These are phyloP conservation scores for Clarireedia homoeocarpa DNA, from an alignment of 2,329 filamentous ascomycete genomes.

Conservation along the genomic window DNA sequence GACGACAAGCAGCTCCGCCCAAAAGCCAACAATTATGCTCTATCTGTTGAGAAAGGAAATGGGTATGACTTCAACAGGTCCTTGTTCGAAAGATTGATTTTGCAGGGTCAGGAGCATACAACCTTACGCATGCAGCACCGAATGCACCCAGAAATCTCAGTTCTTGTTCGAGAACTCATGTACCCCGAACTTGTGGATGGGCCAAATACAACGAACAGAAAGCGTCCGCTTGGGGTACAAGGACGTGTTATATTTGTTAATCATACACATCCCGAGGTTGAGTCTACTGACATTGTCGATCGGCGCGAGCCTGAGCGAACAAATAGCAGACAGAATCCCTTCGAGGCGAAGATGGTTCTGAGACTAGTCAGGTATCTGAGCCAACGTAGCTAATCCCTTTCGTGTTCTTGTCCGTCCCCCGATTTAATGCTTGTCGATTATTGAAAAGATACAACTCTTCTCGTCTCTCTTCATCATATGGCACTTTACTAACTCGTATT, in stretches of 20 bases:
- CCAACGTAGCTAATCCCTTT: too few species aligned
- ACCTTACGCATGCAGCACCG: constrained; percentile 57
- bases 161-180: constrained; percentile 46
- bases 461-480: too few species aligned
- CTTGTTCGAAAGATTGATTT: constrained; percentile 60
- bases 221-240: constrained; percentile 46
- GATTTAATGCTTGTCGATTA: too few species aligned
- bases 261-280: constrained; percentile 48
- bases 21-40: constrained; percentile 48
- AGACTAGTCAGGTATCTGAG: constrained; percentile 55
- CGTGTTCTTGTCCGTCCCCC: too few species aligned
- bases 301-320: constrained; percentile 37
- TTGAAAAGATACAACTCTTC: too few species aligned
- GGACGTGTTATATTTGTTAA: constrained; percentile 59
- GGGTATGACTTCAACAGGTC: constrained; percentile 62
- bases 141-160: constrained; percentile 61
- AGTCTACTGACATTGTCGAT: constrained; percentile 38
- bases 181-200: constrained; percentile 56
- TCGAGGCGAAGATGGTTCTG: constrained; percentile 60
- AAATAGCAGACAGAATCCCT: constrained; percentile 54
- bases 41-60: constrained; percentile 55
- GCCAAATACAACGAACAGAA: constrained; percentile 38
- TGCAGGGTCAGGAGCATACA: constrained; percentile 42
- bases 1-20: constrained; percentile 68
- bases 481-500: constrained; percentile 36